Percentiles rank a stretch among this genome's conserved stretches.
Evolutionary conservation across 2,329 filamentous ascomycete genomes (phyloP).

Genomic region (Colletotrichum zoysiae): DNA sequence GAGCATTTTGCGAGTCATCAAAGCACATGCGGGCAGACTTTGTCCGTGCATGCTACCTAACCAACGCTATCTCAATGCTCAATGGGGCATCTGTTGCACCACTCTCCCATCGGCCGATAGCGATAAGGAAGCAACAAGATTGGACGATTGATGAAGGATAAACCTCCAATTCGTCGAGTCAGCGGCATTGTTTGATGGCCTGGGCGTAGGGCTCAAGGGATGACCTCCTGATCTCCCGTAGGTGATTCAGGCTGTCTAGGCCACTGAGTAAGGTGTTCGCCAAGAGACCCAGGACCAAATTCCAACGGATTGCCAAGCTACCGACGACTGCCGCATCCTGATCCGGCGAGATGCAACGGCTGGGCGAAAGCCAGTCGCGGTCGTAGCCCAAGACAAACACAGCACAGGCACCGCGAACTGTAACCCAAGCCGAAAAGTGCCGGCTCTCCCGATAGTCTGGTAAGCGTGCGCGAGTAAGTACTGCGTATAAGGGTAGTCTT

Average conservation of each 20-base stretch:
- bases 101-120: not conserved
- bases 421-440: conserved; percentile 2
- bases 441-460: conserved; percentile 9
- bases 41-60: conserved; percentile 19
- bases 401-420: not conserved
- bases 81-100: conserved; percentile 15
- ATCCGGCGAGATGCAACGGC: conserved; percentile 1
- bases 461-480: not conserved
- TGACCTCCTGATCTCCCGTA: not conserved
- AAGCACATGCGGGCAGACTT: conserved; percentile 25
- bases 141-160: conserved; percentile 13
- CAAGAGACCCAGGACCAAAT: too few relatives aligned
- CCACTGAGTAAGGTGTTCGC: not conserved
- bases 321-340: conserved; percentile 8
- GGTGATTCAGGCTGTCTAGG: not conserved
- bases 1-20: conserved; percentile 28
- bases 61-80: not conserved
- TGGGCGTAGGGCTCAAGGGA: not conserved
- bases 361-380: not conserved
- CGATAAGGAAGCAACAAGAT: conserved; percentile 14
- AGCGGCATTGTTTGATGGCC: conserved; percentile 8
- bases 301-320: not conserved
- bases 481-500: not conserved
- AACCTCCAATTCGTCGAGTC: conserved; percentile 20
- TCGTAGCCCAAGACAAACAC: not conserved